Conservation (phyloP, 176 grass and related monocot genomes). For the Carex kokanica region DNA sequence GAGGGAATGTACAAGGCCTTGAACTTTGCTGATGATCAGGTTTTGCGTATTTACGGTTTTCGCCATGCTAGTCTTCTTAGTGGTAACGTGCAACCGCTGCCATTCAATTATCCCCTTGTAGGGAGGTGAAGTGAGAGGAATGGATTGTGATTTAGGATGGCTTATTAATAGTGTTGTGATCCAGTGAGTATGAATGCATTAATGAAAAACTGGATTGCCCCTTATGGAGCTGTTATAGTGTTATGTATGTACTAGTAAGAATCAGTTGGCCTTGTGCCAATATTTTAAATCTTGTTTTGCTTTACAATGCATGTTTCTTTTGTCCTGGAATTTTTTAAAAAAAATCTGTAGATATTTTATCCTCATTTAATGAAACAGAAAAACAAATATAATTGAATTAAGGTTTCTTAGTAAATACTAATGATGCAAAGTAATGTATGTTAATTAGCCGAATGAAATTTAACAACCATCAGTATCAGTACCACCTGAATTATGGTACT, state of each 20-base stretch:
- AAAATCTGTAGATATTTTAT: not conserved
- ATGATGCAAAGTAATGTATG: not conserved
- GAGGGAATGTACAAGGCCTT: conserved; percentile 72
- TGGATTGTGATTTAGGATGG: not conserved
- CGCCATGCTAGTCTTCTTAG: conserved; percentile 38
- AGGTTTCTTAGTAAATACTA: not conserved
- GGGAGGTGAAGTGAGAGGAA: not conserved
- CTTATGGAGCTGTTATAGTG: not conserved
- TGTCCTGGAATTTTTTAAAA: not conserved
- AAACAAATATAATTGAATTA: not conserved
- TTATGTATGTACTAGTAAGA: conserved; percentile 6
- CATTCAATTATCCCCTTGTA: conserved; percentile 54
- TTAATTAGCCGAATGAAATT: not conserved
- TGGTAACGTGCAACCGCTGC: conserved; percentile 46
- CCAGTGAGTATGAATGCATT: not conserved
- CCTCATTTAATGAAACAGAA: not conserved
- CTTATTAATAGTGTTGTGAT: not conserved
- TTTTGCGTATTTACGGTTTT: conserved; percentile 65
- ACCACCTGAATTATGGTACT: not conserved
- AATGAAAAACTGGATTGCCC: not conserved
- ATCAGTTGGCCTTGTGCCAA: not conserved
- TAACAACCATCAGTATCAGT: not conserved
- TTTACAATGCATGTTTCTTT: not conserved
- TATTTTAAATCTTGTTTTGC: not conserved
- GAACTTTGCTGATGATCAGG: conserved; percentile 92